phyloP scores from a whole-genome alignment of 2,329 filamentous ascomycete genomes.

The Cladosporium sp. region DNA sequence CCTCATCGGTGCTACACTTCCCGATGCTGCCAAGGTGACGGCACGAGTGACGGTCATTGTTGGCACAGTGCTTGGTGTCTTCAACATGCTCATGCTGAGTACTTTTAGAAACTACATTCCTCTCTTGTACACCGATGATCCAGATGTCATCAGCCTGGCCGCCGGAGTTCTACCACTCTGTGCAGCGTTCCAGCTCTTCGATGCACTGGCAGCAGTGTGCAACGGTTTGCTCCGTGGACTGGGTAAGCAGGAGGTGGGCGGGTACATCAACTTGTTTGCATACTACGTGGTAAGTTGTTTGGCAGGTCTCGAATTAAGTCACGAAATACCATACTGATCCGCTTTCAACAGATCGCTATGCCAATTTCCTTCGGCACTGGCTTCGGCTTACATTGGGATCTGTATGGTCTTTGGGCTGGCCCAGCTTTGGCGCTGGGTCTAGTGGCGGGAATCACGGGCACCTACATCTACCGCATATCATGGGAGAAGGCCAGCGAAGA shows the following conservation, averaged over 20 bases:
- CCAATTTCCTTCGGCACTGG: constrained; percentile 75
- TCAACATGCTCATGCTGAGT: constrained; percentile 70
- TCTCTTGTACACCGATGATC: constrained; percentile 65
- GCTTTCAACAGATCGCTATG: constrained; percentile 56
- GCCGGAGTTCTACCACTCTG: constrained; percentile 70
- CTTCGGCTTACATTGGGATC: constrained; percentile 71
- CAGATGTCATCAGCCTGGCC: constrained; percentile 63
- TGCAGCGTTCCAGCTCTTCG: constrained; percentile 85
- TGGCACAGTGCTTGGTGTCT: constrained; percentile 66
- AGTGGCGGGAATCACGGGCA: constrained; percentile 52
- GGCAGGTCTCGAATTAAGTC: too few relatives aligned
- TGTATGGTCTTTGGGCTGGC: constrained; percentile 73
- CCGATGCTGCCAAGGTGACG: constrained; percentile 73
- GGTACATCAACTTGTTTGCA: constrained; percentile 78
- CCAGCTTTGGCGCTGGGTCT: constrained; percentile 61
- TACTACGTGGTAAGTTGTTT: constrained; percentile 63
- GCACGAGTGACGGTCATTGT: constrained; percentile 70
- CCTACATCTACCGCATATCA: constrained; percentile 53
- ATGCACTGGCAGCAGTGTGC: constrained; percentile 72
- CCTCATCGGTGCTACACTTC: constrained; percentile 79
- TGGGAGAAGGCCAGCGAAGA: constrained; percentile 59
- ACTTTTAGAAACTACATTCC: constrained; percentile 70
- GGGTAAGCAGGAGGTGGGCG: constrained; percentile 83
- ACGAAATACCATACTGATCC: too few relatives aligned
- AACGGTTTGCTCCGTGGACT: constrained; percentile 84